phyloP scores from a whole-genome alignment of 163 green algal species.

The Trebouxia gelatinosa region DNA sequence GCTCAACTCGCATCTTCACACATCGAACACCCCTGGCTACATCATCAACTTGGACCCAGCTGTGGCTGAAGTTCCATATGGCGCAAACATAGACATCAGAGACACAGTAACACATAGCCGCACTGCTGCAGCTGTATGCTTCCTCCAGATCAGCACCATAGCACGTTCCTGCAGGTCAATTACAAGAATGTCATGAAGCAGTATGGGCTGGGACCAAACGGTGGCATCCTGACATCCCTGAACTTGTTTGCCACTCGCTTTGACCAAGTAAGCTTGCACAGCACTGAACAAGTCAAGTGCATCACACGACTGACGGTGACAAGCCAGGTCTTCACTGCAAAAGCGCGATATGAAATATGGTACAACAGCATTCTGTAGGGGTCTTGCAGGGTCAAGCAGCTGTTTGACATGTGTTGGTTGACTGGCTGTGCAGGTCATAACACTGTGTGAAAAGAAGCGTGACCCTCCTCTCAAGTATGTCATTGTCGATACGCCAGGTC shows the following conservation, averaged over 20 bases:
- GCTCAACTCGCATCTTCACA: slow-evolving; percentile 79
- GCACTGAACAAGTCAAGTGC: not conserved
- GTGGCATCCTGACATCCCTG: slow-evolving; percentile 93
- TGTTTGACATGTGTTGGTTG: not conserved
- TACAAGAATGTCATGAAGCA: slow-evolving; percentile 99
- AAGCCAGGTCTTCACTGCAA: too few species aligned
- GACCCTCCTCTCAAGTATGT: slow-evolving; percentile 78
- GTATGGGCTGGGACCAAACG: slow-evolving; percentile 96
- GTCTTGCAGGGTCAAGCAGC: too few species aligned
- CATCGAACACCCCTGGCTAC: slow-evolving; percentile 63
- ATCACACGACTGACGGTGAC: not conserved
- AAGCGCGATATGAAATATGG: too few species aligned
- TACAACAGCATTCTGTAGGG: too few species aligned
- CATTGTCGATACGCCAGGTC: slow-evolving; percentile 94
- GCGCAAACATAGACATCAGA: slow-evolving; percentile 95
- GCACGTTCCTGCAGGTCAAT: slow-evolving; percentile 68
- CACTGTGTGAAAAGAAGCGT: slow-evolving; percentile 74
- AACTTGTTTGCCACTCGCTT: slow-evolving; percentile 99
- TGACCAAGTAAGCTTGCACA: slow-evolving; percentile 75
- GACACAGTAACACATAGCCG: slow-evolving; percentile 94
- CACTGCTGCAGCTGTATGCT: not conserved
- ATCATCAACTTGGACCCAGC: slow-evolving; percentile 97
- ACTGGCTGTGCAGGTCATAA: slow-evolving; percentile 65
- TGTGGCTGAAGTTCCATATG: slow-evolving; percentile 84
- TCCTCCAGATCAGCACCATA: not conserved